These are phyloP conservation scores for Bipolaris bicolor DNA, from an alignment of 2,329 filamentous ascomycete genomes.

Conservation along the genomic window DNA sequence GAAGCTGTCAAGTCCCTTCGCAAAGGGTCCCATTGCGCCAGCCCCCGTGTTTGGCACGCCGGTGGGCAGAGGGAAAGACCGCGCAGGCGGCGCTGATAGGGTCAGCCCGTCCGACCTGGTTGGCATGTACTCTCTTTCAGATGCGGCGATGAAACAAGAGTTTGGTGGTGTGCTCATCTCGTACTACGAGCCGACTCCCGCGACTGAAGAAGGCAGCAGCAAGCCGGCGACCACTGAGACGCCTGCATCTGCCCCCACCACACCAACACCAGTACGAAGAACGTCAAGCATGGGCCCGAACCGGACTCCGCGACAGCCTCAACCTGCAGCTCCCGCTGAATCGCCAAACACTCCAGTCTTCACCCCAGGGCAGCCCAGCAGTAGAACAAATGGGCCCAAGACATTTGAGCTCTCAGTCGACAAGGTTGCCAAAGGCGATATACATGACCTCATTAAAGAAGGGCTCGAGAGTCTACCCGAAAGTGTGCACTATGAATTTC, in stretches of 20 bases:
- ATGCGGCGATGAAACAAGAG: constrained; percentile 66
- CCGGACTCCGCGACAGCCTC: constrained; percentile 60
- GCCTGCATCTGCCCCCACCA: constrained; percentile 65
- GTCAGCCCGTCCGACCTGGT: constrained; percentile 69
- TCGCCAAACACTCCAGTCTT: constrained; percentile 57
- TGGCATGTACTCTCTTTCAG: constrained; percentile 64
- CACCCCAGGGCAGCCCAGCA: constrained; percentile 44
- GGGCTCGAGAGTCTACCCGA: constrained; percentile 68
- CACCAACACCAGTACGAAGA: constrained; percentile 77
- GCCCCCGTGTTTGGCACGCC: constrained; percentile 60
- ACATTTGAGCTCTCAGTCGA: constrained; percentile 66
- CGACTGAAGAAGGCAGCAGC: constrained; percentile 30
- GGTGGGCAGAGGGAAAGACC: constrained; percentile 72
- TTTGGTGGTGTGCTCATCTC: constrained; percentile 82
- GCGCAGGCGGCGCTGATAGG: constrained; percentile 43
- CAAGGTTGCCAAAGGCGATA: constrained; percentile 51
- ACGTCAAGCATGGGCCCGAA: constrained; percentile 60
- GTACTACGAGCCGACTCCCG: constrained; percentile 68
- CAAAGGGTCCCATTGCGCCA: constrained; percentile 66
- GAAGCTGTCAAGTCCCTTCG: constrained; percentile 81
- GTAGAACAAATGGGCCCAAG: constrained; percentile 43
- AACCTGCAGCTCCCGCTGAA: constrained; percentile 50
- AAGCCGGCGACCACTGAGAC: constrained; percentile 43
- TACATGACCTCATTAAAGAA: constrained; percentile 52
- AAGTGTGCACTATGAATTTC: constrained; percentile 78